Evolutionary conservation across 352 stramenopile genomes (phyloP).

Genomic region (Plasmopara halstedii): DNA sequence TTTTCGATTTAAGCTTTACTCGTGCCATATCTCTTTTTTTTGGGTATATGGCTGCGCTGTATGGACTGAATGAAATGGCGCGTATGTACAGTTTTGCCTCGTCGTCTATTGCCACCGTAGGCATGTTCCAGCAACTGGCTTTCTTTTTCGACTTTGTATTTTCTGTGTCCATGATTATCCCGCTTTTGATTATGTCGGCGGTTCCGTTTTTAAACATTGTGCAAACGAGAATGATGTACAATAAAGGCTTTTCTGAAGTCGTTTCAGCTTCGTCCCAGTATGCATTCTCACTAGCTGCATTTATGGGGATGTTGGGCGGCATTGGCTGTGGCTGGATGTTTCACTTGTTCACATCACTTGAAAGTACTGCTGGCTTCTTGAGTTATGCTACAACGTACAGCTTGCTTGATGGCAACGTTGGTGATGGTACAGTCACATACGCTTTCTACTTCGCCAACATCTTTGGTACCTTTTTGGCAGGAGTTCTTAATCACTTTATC

Average conservation of each 20-base stretch:
- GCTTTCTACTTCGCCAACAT: constrained; percentile 54
- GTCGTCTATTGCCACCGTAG: constrained; percentile 51
- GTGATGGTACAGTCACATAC: constrained; percentile 59
- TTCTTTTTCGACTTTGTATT: constrained; percentile 87
- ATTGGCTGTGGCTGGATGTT: constrained; percentile 73
- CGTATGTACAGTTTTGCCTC: constrained; percentile 77
- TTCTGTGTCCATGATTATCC: constrained; percentile 59
- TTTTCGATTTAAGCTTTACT: constrained; percentile 27
- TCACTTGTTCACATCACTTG: constrained; percentile 65
- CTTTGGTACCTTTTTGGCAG: constrained; percentile 42
- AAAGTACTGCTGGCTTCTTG: constrained; percentile 67
- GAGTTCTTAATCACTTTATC: constrained; percentile 60
- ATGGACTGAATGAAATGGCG: constrained; percentile 80
- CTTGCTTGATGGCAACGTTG: constrained; percentile 47
- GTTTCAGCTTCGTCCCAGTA: constrained; percentile 83
- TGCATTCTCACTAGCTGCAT: constrained; percentile 71
- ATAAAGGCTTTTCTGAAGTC: constrained; percentile 82
- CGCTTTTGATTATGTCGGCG: constrained; percentile 68
- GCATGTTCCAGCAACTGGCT: constrained; percentile 68
- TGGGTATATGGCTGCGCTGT: constrained; percentile 64
- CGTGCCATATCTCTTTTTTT: constrained; percentile 66
- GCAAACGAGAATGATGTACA: constrained; percentile 89
- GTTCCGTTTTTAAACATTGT: constrained; percentile 85
- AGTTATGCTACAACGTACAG: constrained; percentile 77
- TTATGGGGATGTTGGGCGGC: constrained; percentile 66